These are phyloP conservation scores for Leccinum olivaceopallidum DNA, from an alignment of 768 basidiomycete species.

Conservation along the genomic window DNA sequence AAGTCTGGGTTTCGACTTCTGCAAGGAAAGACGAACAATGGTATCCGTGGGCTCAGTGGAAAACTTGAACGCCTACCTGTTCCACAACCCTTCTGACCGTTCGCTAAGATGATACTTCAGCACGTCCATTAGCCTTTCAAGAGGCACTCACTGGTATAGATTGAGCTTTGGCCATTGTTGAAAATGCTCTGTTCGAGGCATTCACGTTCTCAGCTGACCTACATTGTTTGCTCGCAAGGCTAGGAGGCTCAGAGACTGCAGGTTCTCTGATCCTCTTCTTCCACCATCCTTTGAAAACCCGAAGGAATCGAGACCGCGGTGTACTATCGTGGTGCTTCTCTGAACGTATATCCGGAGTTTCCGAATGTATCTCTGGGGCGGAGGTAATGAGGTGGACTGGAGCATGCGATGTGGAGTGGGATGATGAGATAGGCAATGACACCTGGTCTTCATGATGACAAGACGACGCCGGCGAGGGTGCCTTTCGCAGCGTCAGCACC, in stretches of 20 bases:
- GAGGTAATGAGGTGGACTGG: neutral
- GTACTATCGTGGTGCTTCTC: fast-evolving
- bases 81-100: neutral
- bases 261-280: neutral
- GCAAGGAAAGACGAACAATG: too few species aligned
- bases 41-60: too few species aligned
- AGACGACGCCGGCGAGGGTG: neutral
- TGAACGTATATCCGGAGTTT: neutral
- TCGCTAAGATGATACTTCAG: neutral
- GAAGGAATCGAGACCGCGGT: neutral
- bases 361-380: neutral
- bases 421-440: neutral
- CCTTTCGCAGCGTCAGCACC: neutral
- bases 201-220: neutral
- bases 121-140: neutral
- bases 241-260: neutral
- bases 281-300: neutral
- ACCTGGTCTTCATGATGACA: neutral
- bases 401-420: neutral
- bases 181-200: neutral
- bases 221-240: neutral
- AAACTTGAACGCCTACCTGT: neutral
- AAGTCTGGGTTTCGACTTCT: too few species aligned
- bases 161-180: neutral
- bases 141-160: neutral